Evolutionary conservation across 2,329 filamentous ascomycete genomes (phyloP).

Genomic region (Aspergillus transmontanensis): DNA sequence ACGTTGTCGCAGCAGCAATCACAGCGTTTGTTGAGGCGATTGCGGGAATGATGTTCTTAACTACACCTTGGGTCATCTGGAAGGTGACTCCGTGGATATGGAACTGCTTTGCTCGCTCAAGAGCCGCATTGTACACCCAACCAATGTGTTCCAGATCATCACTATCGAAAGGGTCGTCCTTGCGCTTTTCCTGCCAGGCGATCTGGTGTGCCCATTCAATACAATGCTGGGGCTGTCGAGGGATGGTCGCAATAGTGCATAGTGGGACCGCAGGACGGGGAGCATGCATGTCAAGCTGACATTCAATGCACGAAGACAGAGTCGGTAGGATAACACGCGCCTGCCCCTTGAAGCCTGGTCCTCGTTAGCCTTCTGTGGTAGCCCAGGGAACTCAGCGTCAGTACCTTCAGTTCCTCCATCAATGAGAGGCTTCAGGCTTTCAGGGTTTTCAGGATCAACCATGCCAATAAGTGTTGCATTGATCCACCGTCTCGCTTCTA

Average conservation of each 20-base stretch:
- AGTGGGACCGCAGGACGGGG: constrained; percentile 95
- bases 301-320: constrained; percentile 95
- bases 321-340: constrained; percentile 89
- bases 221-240: constrained; percentile 94
- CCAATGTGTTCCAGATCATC: constrained; percentile 96
- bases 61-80: constrained; percentile 91
- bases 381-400: background rate
- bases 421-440: constrained; percentile 88
- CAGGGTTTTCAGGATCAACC: constrained; percentile 79
- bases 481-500: constrained; percentile 98
- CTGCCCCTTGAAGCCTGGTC: constrained; percentile 88
- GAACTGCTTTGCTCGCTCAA: constrained; percentile 81
- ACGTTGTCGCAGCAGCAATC: constrained; percentile 92
- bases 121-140: constrained; percentile 90
- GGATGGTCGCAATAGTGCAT: constrained; percentile 94
- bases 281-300: constrained; percentile 97
- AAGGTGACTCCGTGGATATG: constrained; percentile 92
- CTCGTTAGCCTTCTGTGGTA: background rate
- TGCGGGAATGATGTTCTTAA: constrained; percentile 99
- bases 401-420: constrained; percentile 91
- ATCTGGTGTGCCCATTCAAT: constrained; percentile 99
- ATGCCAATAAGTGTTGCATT: constrained; percentile 90
- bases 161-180: constrained; percentile 84
- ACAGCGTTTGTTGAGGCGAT: constrained; percentile 98
- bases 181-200: constrained; percentile 86